Base-by-base conservation (phyloP, 2,329 filamentous ascomycete species). In the Ilyonectria sp. region DNA sequence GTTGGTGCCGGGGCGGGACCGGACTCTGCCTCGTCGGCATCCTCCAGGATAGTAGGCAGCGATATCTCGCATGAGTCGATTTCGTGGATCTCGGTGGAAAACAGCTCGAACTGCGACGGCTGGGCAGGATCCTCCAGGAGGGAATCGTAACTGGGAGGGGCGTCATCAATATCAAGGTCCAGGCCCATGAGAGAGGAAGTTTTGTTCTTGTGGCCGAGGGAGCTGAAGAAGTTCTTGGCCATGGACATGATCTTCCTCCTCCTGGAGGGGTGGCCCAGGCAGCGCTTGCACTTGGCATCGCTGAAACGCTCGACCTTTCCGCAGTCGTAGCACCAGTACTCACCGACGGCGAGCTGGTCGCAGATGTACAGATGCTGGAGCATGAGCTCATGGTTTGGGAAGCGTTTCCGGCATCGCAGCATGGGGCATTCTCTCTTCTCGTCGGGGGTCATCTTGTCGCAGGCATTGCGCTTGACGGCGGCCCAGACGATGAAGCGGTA, bases 311-410 rank as follows among this genome's bases (percentile, higher is more conserved):
- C 87, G 63, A 85, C 79, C 71, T 82, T 83, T 74, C 81, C 83
- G 73, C 87, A 87, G 43, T 88, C 84, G 73, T 86, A 88, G 74
- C 87, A 89, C 80, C 86, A 84, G 71, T 89, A 89, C 79, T 89
- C 85, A 64, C 86, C 85, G 4, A 81, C 81, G 29, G 80, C 75
- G 35, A 89, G 82, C 72, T 86, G 80, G 33, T 81, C 79, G 73
- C 86, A 88, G 44, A 76, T 77, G 65, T 85, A 83, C 10, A 89
- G 79, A 69, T 89, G 87, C 71, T 81, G 83, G 56, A 89, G 81
- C 87, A 89, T 87, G 63, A 80, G 69, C 75, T 89, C 86, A 71
- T 89, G 87, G 75, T 83, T 82, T 17, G 81, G 75, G 74, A 88
- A 88, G 9, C 78, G 82, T 71, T 84, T 82, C 50, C 83, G 82